Evolutionary conservation across 495 filamentous ascomycete species (phyloP).

Genomic region (Aspergillus sclerotioniger): DNA sequence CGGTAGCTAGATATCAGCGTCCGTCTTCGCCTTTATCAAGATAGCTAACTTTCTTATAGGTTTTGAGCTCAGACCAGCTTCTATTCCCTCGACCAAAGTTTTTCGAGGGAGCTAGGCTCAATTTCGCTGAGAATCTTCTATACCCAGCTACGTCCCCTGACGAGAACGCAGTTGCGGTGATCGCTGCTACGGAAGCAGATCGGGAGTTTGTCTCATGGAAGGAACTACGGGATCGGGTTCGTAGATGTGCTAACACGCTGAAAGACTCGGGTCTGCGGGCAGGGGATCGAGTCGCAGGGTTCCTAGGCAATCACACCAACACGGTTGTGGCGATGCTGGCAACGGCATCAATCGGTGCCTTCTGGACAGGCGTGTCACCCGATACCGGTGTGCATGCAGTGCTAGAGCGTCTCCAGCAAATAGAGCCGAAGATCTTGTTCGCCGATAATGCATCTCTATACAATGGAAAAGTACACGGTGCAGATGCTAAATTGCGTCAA

Average conservation of each 20-base stretch:
- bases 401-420: constrained; percentile 77
- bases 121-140: constrained; percentile 91
- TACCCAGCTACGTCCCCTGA: constrained; percentile 63
- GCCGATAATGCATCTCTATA: constrained; percentile 84
- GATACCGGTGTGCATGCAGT: constrained; percentile 80
- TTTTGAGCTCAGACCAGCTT: constrained; percentile 58
- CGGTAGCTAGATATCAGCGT: not conserved
- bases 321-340: constrained; percentile 86
- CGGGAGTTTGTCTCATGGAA: constrained; percentile 75
- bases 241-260: constrained; percentile 68
- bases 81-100: constrained; percentile 87
- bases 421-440: constrained; percentile 76
- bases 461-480: constrained; percentile 79
- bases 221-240: constrained; percentile 74
- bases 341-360: constrained; percentile 73
- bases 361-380: constrained; percentile 87
- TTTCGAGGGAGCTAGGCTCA: constrained; percentile 74
- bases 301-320: constrained; percentile 81
- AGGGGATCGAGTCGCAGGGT: constrained; percentile 77
- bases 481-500: constrained; percentile 67
- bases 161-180: constrained; percentile 60
- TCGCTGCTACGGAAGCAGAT: constrained; percentile 69
- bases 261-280: constrained; percentile 58
- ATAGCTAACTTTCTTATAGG: constrained; percentile 45
- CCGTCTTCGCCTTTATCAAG: not conserved